A percentile compares a stretch with the other conserved stretches of the same genome.
Conservation (phyloP, 805 yeast species). For the Maudiozyma serrabonitensis region DNA sequence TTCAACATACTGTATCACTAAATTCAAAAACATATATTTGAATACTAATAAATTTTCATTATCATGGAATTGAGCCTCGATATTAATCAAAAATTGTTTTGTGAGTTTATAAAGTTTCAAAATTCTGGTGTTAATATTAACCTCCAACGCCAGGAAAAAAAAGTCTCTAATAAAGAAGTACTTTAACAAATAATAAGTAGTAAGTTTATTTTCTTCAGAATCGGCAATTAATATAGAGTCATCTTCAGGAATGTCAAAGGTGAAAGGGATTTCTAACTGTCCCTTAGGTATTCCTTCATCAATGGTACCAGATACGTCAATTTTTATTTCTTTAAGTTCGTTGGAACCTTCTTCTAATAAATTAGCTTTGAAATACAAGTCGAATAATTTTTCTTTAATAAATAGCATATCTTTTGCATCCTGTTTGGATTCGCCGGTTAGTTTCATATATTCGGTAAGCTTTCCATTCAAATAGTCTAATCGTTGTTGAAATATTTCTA, state of each 20-base stretch:
- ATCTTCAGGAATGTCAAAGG: constrained; percentile 2
- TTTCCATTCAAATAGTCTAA: constrained; percentile 7
- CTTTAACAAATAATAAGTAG: constrained; percentile 12
- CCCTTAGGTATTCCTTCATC: constrained; percentile 10
- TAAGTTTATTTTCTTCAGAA: constrained; percentile 11
- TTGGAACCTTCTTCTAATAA: constrained; percentile 19
- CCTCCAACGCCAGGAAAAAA: constrained; percentile 10
- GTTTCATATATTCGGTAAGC: constrained; percentile 3
- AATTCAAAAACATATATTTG: constrained; percentile 13
- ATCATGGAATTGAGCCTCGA: constrained; percentile 7
- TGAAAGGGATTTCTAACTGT: constrained; percentile 16
- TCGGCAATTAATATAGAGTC: constrained; percentile 8
- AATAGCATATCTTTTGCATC: constrained; percentile 8
- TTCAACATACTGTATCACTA: constrained; percentile 8
- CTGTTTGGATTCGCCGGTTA: background rate
- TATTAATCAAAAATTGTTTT: constrained; percentile 10
- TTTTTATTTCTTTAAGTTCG: constrained; percentile 13
- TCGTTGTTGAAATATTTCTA: constrained; percentile 23
- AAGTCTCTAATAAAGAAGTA: constrained; percentile 19
- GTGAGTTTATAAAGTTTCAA: constrained; percentile 10
- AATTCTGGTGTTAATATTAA: constrained; percentile 4
- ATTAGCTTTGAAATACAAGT: constrained; percentile 20
- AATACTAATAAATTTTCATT: constrained; percentile 14
- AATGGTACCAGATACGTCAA: constrained; percentile 6
- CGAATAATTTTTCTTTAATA: constrained; percentile 19